A percentile compares a stretch with the other conserved stretches of the same genome.
Evolutionary conservation across 345 rosid species (phyloP).

Genomic region (Iberis pinnata): DNA sequence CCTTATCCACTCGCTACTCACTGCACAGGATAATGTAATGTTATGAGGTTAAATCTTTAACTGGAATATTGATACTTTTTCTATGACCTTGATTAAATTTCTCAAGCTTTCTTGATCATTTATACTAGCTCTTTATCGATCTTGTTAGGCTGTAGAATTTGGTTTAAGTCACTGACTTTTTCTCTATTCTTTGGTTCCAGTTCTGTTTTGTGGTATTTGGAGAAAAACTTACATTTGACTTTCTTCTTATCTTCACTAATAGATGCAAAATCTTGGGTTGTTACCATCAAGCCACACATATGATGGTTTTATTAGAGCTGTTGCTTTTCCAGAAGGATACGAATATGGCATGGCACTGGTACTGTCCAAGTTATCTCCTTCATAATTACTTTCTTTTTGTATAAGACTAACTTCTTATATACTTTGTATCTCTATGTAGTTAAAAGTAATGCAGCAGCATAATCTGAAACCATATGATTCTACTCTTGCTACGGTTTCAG

Average conservation of each 20-base stretch:
- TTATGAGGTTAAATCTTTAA: not conserved
- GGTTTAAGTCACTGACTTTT: not conserved
- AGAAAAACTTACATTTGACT: constrained; percentile 16
- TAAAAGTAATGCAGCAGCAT: constrained; percentile 51
- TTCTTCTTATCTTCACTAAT: constrained; percentile 19
- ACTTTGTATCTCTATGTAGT: constrained; percentile 37
- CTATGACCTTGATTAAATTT: no score
- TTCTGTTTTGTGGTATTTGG: constrained; percentile 8
- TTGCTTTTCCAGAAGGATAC: constrained; percentile 39
- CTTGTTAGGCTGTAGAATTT: constrained; percentile 7
- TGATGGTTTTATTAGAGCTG: constrained; percentile 61
- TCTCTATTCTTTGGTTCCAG: not conserved
- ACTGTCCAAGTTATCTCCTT: constrained; percentile 6
- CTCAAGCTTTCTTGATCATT: no score
- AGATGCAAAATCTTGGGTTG: constrained; percentile 82
- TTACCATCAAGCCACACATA: constrained; percentile 53
- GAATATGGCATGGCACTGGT: constrained; percentile 58
- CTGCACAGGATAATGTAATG: not conserved
- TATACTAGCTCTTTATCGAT: constrained; percentile 6
- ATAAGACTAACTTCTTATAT: not conserved
- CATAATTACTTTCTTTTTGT: not conserved
- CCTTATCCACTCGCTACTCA: constrained; percentile 2
- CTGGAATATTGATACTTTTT: not conserved
- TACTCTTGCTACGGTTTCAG: constrained; percentile 60
- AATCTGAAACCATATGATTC: constrained; percentile 57